Conservation (phyloP, 192 early-diverging fungal species). For the Coemansia sp. region DNA sequence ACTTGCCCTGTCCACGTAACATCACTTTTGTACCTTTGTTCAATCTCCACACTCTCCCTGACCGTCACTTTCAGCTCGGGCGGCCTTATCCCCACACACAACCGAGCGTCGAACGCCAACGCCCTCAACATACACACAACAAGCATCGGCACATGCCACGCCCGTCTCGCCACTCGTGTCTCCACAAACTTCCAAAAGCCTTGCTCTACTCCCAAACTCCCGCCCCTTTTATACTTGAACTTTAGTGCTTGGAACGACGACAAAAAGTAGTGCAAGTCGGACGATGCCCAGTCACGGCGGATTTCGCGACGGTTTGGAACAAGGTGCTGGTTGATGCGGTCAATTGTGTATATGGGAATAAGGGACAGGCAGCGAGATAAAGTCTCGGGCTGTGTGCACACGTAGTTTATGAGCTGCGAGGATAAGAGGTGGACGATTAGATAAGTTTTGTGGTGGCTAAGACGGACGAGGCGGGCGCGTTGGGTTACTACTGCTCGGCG, state of each 20-base stretch:
- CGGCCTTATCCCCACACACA: constrained; percentile 39
- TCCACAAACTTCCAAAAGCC: constrained; percentile 24
- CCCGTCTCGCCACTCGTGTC: constrained; percentile 10
- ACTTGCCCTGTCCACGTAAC: not conserved
- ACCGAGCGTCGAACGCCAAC: constrained; percentile 33
- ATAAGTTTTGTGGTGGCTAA: constrained; percentile 39
- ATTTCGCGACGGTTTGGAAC: constrained; percentile 19
- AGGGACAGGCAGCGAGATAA: constrained; percentile 31
- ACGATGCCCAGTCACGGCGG: constrained; percentile 44
- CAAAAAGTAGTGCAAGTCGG: constrained; percentile 35
- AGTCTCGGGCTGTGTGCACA: constrained; percentile 6
- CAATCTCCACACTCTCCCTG: constrained; percentile 26
- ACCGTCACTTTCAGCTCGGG: constrained; percentile 35
- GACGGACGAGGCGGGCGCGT: constrained; percentile 33
- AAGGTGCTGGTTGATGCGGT: constrained; percentile 29
- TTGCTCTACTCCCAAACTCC: not conserved
- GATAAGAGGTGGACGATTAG: constrained; percentile 24
- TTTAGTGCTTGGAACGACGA: constrained; percentile 15
- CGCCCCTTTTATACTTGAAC: not conserved
- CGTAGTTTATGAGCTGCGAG: constrained; percentile 21
- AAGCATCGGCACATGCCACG: constrained; percentile 49
- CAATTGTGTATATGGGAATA: constrained; percentile 12
- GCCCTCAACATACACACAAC: constrained; percentile 34
- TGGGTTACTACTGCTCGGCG: constrained; percentile 25
- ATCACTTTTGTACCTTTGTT: constrained; percentile 2